Conservation (phyloP, 441 rosid genomes). For the Jatropha multifida region DNA sequence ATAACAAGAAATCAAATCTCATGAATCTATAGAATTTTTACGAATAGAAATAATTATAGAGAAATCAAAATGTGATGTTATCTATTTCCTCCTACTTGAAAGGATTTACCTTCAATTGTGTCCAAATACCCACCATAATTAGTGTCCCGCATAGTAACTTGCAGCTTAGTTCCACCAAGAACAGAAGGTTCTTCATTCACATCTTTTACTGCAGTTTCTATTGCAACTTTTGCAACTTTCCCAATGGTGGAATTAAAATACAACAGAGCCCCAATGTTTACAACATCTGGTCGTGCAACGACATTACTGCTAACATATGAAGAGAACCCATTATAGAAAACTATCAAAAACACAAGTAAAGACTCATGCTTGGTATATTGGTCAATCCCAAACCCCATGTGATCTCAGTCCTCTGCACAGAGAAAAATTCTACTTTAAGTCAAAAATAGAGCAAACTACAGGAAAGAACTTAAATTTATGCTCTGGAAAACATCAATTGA, state of each 20-base stretch:
- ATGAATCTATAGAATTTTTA: not conserved
- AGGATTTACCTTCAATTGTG: conserved; percentile 52
- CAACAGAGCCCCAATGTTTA: conserved; percentile 65
- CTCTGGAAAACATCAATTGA: too few species aligned
- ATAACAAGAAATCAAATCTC: not conserved
- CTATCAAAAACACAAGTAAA: not conserved
- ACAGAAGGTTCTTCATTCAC: conserved; percentile 59
- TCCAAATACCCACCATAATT: conserved; percentile 66
- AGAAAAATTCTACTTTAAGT: too few species aligned
- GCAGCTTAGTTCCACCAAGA: conserved; percentile 54
- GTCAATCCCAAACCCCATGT: not conserved
- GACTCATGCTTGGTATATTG: not conserved
- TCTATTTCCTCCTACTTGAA: not conserved
- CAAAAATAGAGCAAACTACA: not conserved
- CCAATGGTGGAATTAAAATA: conserved; percentile 51
- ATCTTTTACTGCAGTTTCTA: conserved; percentile 67
- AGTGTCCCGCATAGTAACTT: conserved; percentile 51
- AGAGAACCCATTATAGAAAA: not conserved
- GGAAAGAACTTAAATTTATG: not conserved
- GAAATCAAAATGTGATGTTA: not conserved
- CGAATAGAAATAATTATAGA: not conserved
- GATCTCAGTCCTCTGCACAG: not conserved
- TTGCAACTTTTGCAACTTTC: conserved; percentile 62
- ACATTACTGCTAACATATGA: not conserved
- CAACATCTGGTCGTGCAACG: not conserved